Conservation (phyloP, 176 grass and related monocot genomes). For the Avena atlantica region DNA sequence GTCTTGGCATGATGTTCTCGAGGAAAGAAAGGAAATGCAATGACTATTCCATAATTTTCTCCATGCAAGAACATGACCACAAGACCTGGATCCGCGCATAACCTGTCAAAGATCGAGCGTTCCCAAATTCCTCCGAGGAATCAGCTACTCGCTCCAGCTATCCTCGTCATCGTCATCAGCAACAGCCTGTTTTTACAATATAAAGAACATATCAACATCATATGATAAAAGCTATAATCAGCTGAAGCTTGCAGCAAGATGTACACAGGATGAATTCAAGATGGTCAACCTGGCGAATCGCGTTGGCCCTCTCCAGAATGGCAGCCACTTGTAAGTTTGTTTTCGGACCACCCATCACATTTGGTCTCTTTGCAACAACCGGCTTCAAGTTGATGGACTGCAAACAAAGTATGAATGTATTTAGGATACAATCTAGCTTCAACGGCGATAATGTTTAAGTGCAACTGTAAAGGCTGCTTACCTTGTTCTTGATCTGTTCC, state of each 20-base stretch:
- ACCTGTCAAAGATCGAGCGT: conserved; percentile 3
- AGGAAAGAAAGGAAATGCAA: conserved; percentile 12
- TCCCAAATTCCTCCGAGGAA: conserved; percentile 32
- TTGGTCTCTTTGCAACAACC: conserved; percentile 64
- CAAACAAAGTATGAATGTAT: conserved; percentile 28
- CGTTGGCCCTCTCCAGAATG: conserved; percentile 92
- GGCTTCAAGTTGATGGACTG: conserved; percentile 93
- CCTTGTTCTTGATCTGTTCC: conserved; percentile 93
- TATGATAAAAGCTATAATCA: conserved; percentile 17
- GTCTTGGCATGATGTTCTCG: conserved; percentile 26
- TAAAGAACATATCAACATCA: background rate
- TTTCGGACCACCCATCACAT: conserved; percentile 75
- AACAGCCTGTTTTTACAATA: conserved; percentile 65
- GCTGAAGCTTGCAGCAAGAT: conserved; percentile 18
- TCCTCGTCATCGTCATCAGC: conserved; percentile 78
- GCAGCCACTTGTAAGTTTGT: conserved; percentile 86
- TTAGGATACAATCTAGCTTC: conserved; percentile 6
- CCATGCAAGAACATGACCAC: conserved; percentile 27
- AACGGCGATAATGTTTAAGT: conserved; percentile 11
- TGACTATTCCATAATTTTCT: conserved; percentile 35
- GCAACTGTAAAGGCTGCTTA: conserved; percentile 38
- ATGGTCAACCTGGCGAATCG: conserved; percentile 81
- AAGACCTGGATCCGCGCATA: conserved; percentile 14
- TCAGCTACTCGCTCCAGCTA: conserved; percentile 82
- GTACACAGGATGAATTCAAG: background rate